phyloP scores from a whole-genome alignment of 306 rosid genomes.

The Pueraria montana region DNA sequence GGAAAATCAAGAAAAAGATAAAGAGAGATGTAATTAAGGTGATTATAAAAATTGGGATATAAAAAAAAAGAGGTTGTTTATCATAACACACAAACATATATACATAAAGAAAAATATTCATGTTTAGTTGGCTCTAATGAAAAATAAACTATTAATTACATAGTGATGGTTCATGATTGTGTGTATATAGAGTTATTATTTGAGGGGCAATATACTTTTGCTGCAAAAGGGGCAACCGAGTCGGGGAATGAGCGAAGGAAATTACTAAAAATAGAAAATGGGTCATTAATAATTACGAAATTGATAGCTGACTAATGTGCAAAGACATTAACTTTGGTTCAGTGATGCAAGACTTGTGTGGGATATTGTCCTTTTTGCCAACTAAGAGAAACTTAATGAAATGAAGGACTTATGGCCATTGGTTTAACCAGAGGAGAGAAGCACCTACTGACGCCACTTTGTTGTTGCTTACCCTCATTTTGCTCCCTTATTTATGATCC shows the following conservation, averaged over 20 bases:
- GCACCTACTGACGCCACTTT: conserved; percentile 41
- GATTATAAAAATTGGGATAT: neutral
- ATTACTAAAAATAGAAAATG: conserved; percentile 35
- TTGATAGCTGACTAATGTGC: conserved; percentile 46
- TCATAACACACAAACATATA: neutral
- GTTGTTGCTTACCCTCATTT: conserved; percentile 50
- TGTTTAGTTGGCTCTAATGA: neutral
- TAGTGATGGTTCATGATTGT: conserved; percentile 32
- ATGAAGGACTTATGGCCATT: conserved; percentile 44
- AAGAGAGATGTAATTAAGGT: neutral
- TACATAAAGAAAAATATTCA: neutral
- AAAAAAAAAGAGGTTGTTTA: neutral
- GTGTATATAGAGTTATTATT: conserved; percentile 25
- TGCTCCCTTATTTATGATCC: conserved; percentile 56
- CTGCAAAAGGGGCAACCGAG: conserved; percentile 44
- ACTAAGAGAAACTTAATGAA: conserved; percentile 47
- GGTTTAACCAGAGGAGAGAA: conserved; percentile 46
- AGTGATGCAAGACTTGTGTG: conserved; percentile 44
- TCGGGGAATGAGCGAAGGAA: conserved; percentile 23
- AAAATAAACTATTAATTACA: neutral
- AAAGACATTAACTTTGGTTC: conserved; percentile 44
- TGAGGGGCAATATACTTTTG: conserved; percentile 32
- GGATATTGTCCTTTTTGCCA: conserved; percentile 52
- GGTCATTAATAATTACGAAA: conserved; percentile 46
- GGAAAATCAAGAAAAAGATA: neutral